Evolutionary conservation across 2,329 filamentous ascomycete species (phyloP).

Genomic region (Biscogniauxia mediterranea): DNA sequence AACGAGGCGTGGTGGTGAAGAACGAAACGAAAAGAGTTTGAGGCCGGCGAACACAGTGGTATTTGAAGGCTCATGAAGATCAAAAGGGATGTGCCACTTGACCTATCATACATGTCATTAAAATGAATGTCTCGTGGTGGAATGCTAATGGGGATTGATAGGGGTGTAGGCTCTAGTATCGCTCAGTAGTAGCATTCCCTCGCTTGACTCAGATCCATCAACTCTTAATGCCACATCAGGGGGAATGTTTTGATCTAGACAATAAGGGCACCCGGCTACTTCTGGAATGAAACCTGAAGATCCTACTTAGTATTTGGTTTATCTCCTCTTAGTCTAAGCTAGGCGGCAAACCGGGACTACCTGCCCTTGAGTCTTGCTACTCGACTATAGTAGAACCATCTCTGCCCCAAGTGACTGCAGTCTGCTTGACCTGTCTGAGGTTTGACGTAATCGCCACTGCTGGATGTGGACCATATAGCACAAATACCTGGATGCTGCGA

Average conservation of each 20-base stretch:
- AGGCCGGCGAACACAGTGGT: conserved; percentile 9
- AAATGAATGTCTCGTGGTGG: conserved; percentile 12
- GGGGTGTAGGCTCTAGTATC: neutral
- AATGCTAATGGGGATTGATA: conserved; percentile 12
- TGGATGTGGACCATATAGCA: neutral
- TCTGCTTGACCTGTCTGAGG: neutral
- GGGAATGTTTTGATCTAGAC: conserved; percentile 11
- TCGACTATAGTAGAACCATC: neutral
- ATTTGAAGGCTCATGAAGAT: conserved; percentile 17
- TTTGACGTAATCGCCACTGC: neutral
- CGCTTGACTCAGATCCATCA: conserved; percentile 14
- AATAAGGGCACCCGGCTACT: conserved; percentile 1
- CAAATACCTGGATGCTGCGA: neutral
- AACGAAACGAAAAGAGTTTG: conserved; percentile 1
- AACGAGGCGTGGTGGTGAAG: conserved; percentile 12
- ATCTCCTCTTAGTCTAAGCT: neutral
- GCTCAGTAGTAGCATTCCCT: conserved; percentile 12
- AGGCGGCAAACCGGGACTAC: neutral
- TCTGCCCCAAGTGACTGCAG: neutral
- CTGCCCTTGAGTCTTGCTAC: neutral
- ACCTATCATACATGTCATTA: conserved; percentile 1
- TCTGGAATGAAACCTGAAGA: conserved; percentile 21
- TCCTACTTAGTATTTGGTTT: conserved; percentile 1
- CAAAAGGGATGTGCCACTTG: conserved; percentile 11
- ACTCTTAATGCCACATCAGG: conserved; percentile 7